Evolutionary conservation across 2,329 filamentous ascomycete species (phyloP), one percentile per base, ranked within the genome.

Genomic region (Pestalotiopsis sp.): DNA sequence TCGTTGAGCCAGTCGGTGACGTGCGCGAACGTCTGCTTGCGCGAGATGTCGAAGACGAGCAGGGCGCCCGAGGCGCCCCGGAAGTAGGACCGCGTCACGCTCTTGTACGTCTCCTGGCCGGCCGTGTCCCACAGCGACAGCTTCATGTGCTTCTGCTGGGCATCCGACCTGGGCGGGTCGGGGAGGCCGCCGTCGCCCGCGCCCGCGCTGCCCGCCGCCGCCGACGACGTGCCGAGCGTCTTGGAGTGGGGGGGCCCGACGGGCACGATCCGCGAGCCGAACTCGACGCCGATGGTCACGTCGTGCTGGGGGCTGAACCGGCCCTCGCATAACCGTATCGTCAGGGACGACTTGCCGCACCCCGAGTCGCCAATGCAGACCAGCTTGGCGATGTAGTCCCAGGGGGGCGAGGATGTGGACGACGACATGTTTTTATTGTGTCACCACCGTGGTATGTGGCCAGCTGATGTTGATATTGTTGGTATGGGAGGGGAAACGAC

Each of bases 341-440:
- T 97, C 75, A 98, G 89, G 82, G 93, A 90, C 71, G 94, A 97
- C 86, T 99, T 99, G 77, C 96, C 96, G 79, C 94, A 97, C 79
- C 95, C 96, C 60, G 93, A 96, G 84, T 98, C 96, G 80, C 96
- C 96, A 77, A 99, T 94, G 84, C 94, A 97, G 78, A 98, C 95
- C 76, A 99, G 93, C 83, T 99, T 99, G 81, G 95, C 95, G 79
- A 98, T 99, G 85, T 97, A 98, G 85, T 98, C 94, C 95, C 95
- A 98, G 81, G 94, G 92, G 77, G 91, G 88, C 72, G 85, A 80
- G 77, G 87, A 86, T 77, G 87, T 64, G 38, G 61, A 64, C 20
- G 61, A 64, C 61, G 61, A 86, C 87, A 90, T 90, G 14, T 58
- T 27, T 38, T 20, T 52, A n/a, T 20, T n/a, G 45, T n/a, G 45